Evolutionary conservation across 2,329 filamentous ascomycete species (phyloP), one percentile per base, ranked within the genome.

Genomic region (Sporothrix brunneoviolacea): DNA sequence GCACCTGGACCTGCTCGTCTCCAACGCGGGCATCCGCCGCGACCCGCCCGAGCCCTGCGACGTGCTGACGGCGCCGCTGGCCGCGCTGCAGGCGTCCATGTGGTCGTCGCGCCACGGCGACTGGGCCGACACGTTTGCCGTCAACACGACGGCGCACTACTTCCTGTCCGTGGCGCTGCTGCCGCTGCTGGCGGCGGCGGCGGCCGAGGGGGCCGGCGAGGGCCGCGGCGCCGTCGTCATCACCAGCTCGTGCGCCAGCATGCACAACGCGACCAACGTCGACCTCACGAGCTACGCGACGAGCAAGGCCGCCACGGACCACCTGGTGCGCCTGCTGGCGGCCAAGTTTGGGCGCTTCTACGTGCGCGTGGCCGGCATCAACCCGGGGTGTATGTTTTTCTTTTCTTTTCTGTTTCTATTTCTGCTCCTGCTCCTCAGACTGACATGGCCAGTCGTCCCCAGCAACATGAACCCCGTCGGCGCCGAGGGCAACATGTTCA

Each of bases 91-190:
- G 57, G 61, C 54, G 61, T 77, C 50, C 80, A 82, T 63, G 71
- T 87, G 24, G 93, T 90, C 69, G 45, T 73, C 77, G 37, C 74
- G 83, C 50, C 60, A 65, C 1, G 63, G 68, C 3, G 79, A 70
- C 0, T 73, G 86, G 51, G 79, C 87, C 30, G 79, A 84, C 36
- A 79, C 80, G 0, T 91, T 86, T 70, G 78, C 80, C 52, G 88
- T 86, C 18, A 90, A 94, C 57, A 86, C 91, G 10, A 79, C 87
- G 28, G 79, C 77, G 53, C 73, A 82, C 50, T 86, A 80, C 69
- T 86, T 83, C 57, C 72, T 79, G 44, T 82, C 82, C 0, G 74
- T 82, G 44, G 75, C 80, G 0, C 74, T 86, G 39, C 75, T 81
- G 1, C 80, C 82, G 0, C 69, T 85, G 4, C 71, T 87, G 45